These are phyloP conservation scores for Umbilicus rupestris DNA, from an alignment of 164 flowering plant species.

Conservation along the genomic window DNA sequence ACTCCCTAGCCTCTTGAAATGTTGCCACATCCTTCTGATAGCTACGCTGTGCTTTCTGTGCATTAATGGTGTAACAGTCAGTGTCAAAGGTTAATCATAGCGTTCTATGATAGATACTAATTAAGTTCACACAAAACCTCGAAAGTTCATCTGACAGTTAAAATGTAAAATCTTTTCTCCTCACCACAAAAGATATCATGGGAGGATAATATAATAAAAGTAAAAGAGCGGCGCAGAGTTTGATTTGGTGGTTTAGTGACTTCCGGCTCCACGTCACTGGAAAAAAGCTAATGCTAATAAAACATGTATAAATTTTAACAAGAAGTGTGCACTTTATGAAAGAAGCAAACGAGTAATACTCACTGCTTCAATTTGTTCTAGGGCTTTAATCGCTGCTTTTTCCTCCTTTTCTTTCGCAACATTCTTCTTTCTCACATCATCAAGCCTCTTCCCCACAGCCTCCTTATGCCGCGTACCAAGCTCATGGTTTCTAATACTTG, in stretches of 20 bases:
- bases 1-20: conserved; percentile 42
- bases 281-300: neutral
- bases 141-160: too few species aligned
- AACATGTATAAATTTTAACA: neutral
- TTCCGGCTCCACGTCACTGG: too few species aligned
- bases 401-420: conserved; percentile 70
- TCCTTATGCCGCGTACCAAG: conserved; percentile 89
- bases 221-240: too few species aligned
- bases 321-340: neutral
- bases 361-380: conserved; percentile 93
- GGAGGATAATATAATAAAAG: too few species aligned
- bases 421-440: conserved; percentile 58
- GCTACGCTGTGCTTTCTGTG: conserved; percentile 85
- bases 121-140: too few species aligned
- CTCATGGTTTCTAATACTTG: conserved; percentile 89
- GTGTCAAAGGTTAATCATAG: neutral
- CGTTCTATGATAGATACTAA: neutral
- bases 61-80: neutral
- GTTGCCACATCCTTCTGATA: conserved; percentile 81
- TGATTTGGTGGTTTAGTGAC: too few species aligned
- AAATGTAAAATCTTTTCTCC: too few species aligned
- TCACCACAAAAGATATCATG: too few species aligned
- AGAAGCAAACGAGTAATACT: conserved; percentile 17
- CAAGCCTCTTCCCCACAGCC: conserved; percentile 61
- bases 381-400: conserved; percentile 61